phyloP scores from a whole-genome alignment of 164 flowering plant species.

The Piper betle region DNA sequence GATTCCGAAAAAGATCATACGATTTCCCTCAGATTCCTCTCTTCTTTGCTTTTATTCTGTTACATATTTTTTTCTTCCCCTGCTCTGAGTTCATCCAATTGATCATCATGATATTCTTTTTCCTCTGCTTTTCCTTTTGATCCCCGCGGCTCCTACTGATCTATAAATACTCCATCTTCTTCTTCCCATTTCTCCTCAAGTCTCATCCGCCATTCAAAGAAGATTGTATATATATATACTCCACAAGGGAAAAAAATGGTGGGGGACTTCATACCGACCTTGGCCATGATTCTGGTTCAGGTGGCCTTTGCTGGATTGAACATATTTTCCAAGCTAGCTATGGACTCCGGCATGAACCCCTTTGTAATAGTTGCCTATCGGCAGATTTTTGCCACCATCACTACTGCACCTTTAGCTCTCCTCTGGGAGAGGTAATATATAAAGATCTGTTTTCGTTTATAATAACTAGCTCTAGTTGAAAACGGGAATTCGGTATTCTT shows the following conservation, averaged over 20 bases:
- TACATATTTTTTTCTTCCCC: background rate
- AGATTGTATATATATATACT: background rate
- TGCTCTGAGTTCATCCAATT: background rate
- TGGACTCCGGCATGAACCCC: constrained; percentile 67
- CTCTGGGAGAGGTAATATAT: constrained; percentile 44
- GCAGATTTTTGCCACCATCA: constrained; percentile 49
- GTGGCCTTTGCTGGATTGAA: constrained; percentile 55
- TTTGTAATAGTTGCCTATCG: constrained; percentile 55
- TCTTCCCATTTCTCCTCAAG: background rate
- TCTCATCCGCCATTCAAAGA: background rate
- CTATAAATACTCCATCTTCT: background rate
- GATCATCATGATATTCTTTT: background rate
- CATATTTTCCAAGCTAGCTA: constrained; percentile 44
- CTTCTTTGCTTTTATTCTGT: constrained; percentile 4
- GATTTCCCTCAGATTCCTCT: constrained; percentile 1
- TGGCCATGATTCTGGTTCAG: constrained; percentile 56
- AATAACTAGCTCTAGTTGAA: background rate
- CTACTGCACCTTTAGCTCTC: constrained; percentile 42
- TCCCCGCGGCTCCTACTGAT: background rate
- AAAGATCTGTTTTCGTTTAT: background rate
- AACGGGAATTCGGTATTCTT: background rate
- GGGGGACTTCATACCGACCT: constrained; percentile 28
- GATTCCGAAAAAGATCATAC: background rate
- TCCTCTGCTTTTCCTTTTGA: background rate
- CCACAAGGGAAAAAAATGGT: constrained; percentile 3